These are phyloP conservation scores for Rhododendron henanense DNA, from an alignment of 148 eudicot species.

Conservation along the genomic window DNA sequence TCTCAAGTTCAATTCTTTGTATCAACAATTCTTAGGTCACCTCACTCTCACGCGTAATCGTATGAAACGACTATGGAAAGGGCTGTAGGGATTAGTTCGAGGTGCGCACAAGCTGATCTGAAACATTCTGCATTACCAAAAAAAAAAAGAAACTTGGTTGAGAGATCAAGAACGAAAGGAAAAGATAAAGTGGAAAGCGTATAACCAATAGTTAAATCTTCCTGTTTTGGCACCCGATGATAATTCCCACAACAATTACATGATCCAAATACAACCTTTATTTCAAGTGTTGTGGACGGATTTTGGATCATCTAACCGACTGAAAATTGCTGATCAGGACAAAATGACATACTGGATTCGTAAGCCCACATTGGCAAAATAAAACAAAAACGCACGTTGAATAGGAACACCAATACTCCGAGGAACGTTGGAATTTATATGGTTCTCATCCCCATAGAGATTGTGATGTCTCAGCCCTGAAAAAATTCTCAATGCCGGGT, in stretches of 20 bases:
- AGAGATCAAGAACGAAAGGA: not conserved
- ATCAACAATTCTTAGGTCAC: no score
- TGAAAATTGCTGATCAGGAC: not conserved
- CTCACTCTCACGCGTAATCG: no score
- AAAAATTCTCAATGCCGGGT: no score
- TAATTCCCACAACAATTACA: not conserved
- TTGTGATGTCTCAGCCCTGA: no score
- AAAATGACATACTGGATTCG: not conserved
- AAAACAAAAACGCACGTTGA: not conserved
- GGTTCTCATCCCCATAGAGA: no score
- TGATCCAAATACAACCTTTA: not conserved
- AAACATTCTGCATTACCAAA: no score
- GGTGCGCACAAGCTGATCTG: no score
- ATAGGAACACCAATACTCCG: not conserved
- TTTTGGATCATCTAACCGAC: not conserved
- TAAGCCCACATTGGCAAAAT: not conserved
- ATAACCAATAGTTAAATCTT: no score
- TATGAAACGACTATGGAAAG: no score
- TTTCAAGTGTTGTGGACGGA: not conserved
- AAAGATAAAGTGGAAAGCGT: not conserved
- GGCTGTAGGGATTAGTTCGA: no score
- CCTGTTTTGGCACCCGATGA: not conserved
- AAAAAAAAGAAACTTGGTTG: no score
- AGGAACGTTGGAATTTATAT: not conserved
- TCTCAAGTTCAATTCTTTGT: no score